Conservation (phyloP, 2,329 filamentous ascomycete genomes). For the Rhynchosporium agropyri region DNA sequence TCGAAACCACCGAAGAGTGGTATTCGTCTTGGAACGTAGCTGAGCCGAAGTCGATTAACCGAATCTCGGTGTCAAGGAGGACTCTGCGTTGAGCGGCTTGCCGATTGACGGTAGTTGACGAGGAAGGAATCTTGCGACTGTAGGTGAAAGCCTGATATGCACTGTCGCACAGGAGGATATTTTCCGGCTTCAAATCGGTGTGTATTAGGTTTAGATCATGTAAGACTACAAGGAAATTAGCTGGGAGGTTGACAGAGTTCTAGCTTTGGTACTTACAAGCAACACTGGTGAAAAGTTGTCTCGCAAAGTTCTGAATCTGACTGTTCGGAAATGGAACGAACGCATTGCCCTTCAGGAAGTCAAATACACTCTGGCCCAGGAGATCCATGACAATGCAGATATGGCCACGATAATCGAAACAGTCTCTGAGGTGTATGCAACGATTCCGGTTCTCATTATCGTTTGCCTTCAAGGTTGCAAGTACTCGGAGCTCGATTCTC, state of each 20-base stretch:
- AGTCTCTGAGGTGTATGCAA: slow-evolving; percentile 94
- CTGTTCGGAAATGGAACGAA: slow-evolving; percentile 98
- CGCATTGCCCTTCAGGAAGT: slow-evolving; percentile 92
- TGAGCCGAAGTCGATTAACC: slow-evolving; percentile 71
- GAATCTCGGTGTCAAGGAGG: slow-evolving; percentile 68
- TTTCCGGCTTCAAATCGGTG: slow-evolving; percentile 75
- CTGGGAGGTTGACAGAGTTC: slow-evolving; percentile 5
- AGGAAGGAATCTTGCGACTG: slow-evolving; percentile 69
- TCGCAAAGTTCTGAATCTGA: slow-evolving; percentile 95
- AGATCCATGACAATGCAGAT: slow-evolving; percentile 83
- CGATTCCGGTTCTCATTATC: slow-evolving; percentile 91
- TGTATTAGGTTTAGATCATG: slow-evolving; percentile 98
- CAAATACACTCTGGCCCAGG: slow-evolving; percentile 94
- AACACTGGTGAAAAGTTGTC: slow-evolving; percentile 96
- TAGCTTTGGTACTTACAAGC: slow-evolving; percentile 72
- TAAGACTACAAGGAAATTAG: slow-evolving; percentile 64
- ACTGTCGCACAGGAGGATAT: slow-evolving; percentile 67
- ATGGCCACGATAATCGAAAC: slow-evolving; percentile 95
- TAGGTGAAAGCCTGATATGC: slow-evolving; percentile 72
- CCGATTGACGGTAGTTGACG: slow-evolving; percentile 60
- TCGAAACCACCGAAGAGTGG: slow-evolving; percentile 71
- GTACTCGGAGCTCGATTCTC: slow-evolving; percentile 87
- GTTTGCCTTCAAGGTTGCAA: slow-evolving; percentile 89
- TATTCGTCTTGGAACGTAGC: slow-evolving; percentile 75
- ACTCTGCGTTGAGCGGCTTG: slow-evolving; percentile 66